Conservation (phyloP, 1,284 basidiomycete species). For the Tilletia walkeri region DNA sequence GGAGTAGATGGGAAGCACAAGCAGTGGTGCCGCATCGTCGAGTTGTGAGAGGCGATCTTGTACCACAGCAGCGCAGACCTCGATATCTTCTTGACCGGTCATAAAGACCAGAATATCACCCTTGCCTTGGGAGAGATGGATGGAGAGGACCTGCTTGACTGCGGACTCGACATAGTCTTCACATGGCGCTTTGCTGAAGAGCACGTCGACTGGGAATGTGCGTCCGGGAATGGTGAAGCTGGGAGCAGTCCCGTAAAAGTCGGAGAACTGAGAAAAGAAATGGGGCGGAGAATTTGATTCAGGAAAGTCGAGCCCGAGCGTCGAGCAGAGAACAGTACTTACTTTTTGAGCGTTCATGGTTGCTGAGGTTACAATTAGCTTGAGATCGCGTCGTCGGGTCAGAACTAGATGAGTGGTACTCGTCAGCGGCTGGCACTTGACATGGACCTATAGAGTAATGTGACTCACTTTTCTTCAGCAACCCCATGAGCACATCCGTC, state of each 20-base stretch:
- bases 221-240: slow-evolving; percentile 96
- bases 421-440: slow-evolving; percentile 19
- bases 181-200: slow-evolving; percentile 93
- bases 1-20: slow-evolving; percentile 94
- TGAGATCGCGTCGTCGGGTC: slow-evolving; percentile 83
- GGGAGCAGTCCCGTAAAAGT: slow-evolving; percentile 90
- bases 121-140: slow-evolving; percentile 86
- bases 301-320: too few relatives aligned
- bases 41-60: slow-evolving; percentile 83
- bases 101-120: slow-evolving; percentile 98
- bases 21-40: slow-evolving; percentile 80
- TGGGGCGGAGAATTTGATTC: background rate
- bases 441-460: background rate
- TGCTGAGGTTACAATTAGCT: slow-evolving; percentile 94
- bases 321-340: slow-evolving; percentile 20
- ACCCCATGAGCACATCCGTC: slow-evolving; percentile 95
- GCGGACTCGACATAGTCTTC: slow-evolving; percentile 98
- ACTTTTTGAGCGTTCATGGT: slow-evolving; percentile 99
- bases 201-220: slow-evolving; percentile 96
- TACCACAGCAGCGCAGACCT: slow-evolving; percentile 58
- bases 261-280: slow-evolving; percentile 66
- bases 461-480: slow-evolving; percentile 79
- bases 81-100: slow-evolving; percentile 99
- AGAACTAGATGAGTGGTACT: slow-evolving; percentile 66
- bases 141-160: slow-evolving; percentile 94